Evolutionary conservation across 2,329 filamentous ascomycete genomes (phyloP), one percentile per base, ranked within the genome.

Genomic region (Calycina herbarum): DNA sequence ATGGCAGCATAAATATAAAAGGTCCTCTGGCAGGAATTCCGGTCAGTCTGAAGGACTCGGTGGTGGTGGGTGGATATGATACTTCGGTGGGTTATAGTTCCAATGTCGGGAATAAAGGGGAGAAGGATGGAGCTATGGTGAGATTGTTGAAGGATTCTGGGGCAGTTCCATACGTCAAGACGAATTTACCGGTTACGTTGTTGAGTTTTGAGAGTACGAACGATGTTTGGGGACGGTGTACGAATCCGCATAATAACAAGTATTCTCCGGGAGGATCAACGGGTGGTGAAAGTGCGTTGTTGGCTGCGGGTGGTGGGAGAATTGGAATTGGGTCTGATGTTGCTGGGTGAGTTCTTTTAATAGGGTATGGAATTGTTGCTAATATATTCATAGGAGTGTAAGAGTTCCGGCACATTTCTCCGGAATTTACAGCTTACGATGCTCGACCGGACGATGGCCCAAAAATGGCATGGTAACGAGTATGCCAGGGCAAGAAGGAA

Each of bases 181-280:
- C 94, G 0, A 95, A 95, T 68, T 77, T 96, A 1, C 94, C 94
- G 5, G 90, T 94, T 64, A 96, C 93, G 0, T 84, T 77, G 27
- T 62, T 77, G 56, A 75, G 73, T 61, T 76, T 76, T 63, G 75
- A 76, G 65, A 73, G 70, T 10, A 75, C 74, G 63, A 88, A 88
- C 73, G 85, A 85, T 68, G 81, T 97, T 24, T 98, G 94, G 92
- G 94, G 94, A 8, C 85, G 88, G 38, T 89, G 85, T 70, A 88
- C 85, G 17, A 97, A 97, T 75, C 93, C 94, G 0, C 92, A 96
- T 78, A 93, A 93, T 74, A 78, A 79, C n/a, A 86, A 85, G 48
- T 97, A 96, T 80, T 93, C 91, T 0, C 93, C 94, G 0, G 94
- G 94, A 27, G 94, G 94, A 20, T 95, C 91, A 0, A 96, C 93